Conservation (phyloP, 2,329 filamentous ascomycete genomes). For the Aureobasidium mangrovei region DNA sequence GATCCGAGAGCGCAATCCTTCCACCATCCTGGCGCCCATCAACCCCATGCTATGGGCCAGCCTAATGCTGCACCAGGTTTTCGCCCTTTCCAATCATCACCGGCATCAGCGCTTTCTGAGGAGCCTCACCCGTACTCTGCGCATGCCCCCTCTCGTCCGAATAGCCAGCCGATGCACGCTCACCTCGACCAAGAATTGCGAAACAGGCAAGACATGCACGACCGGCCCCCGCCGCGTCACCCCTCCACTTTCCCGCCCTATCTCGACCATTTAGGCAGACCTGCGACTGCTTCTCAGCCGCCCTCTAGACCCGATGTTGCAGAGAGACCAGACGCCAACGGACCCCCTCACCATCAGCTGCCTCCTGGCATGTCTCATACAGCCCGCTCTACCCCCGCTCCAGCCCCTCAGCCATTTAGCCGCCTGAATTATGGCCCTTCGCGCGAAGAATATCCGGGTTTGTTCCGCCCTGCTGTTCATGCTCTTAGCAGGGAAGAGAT, state of each 20-base stretch:
- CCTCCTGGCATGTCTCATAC: slow-evolving; percentile 8
- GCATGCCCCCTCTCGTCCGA: slow-evolving; percentile 22
- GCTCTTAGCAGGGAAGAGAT: slow-evolving; percentile 5
- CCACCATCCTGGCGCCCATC: neutral
- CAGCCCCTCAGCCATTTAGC: slow-evolving; percentile 14
- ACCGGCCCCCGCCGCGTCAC: neutral
- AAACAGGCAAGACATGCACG: slow-evolving; percentile 13
- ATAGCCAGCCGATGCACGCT: slow-evolving; percentile 24
- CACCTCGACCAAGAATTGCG: slow-evolving; percentile 15
- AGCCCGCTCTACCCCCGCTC: slow-evolving; percentile 7
- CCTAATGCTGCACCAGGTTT: slow-evolving; percentile 18
- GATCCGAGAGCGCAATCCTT: slow-evolving; percentile 12
- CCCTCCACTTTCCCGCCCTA: slow-evolving; percentile 6
- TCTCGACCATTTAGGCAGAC: slow-evolving; percentile 1
- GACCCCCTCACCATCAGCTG: neutral
- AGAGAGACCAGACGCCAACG: neutral
- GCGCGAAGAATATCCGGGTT: slow-evolving; percentile 24
- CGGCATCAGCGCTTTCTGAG: slow-evolving; percentile 22
- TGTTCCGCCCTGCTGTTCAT: slow-evolving; percentile 22
- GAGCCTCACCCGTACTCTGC: slow-evolving; percentile 2
- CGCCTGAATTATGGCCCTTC: slow-evolving; percentile 21
- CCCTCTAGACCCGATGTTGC: slow-evolving; percentile 3
- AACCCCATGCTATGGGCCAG: slow-evolving; percentile 16
- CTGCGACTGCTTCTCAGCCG: neutral
- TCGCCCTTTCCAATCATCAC: slow-evolving; percentile 26